These are phyloP conservation scores for Paracoccidioides lutzii DNA, from an alignment of 2,329 filamentous ascomycete genomes.

Conservation along the genomic window DNA sequence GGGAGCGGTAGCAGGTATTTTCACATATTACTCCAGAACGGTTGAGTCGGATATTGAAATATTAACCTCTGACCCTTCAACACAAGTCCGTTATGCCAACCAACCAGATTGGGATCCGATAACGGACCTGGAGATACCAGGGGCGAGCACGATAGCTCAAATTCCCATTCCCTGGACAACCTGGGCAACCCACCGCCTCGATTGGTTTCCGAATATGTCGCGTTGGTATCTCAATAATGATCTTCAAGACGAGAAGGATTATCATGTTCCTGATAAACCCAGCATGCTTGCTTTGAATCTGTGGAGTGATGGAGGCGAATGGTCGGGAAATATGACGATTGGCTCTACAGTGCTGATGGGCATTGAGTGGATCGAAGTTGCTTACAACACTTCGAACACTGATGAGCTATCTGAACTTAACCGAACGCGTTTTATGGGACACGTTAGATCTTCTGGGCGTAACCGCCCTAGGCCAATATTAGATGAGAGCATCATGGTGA, in stretches of 20 bases:
- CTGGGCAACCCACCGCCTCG: constrained; percentile 30
- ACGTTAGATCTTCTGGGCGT: not conserved
- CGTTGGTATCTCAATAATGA: constrained; percentile 27
- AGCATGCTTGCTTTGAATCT: constrained; percentile 30
- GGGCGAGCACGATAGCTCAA: constrained; percentile 19
- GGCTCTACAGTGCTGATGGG: constrained; percentile 27
- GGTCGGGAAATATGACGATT: constrained; percentile 30
- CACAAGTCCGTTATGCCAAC: constrained; percentile 32
- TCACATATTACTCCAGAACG: constrained; percentile 35
- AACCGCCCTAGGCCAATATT: not conserved
- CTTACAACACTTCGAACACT: constrained; percentile 21
- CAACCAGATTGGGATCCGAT: constrained; percentile 30
- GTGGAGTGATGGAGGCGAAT: constrained; percentile 32
- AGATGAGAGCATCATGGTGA: not conserved
- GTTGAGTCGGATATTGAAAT: constrained; percentile 44
- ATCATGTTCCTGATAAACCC: constrained; percentile 24
- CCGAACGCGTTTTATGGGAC: not conserved
- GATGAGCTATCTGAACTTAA: not conserved
- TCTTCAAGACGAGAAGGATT: constrained; percentile 20
- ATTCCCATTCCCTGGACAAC: constrained; percentile 26
- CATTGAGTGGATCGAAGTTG: constrained; percentile 31
- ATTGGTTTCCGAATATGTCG: constrained; percentile 26
- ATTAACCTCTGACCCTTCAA: constrained; percentile 34
- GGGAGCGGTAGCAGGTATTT: constrained; percentile 40
- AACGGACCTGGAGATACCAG: constrained; percentile 22